Conservation (phyloP, 257 asterid species). For the Solanum chmielewskii region DNA sequence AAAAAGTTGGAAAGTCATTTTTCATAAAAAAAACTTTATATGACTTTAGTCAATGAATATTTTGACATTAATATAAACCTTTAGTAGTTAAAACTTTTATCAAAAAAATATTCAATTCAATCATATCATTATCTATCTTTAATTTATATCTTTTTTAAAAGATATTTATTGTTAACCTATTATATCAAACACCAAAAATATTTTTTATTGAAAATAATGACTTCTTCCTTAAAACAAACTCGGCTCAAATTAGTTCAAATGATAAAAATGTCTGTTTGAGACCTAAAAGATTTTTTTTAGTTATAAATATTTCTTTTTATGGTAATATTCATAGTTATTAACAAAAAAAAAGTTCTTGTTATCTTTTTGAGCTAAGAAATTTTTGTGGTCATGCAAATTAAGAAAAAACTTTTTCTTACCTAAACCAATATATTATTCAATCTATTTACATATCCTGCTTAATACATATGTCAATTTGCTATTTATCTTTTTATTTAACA, state of each 20-base stretch:
- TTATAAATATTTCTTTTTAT: no score
- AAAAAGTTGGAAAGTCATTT: not conserved
- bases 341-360: not conserved
- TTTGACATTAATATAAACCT: not conserved
- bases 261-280: not conserved
- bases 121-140: not conserved
- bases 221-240: not conserved
- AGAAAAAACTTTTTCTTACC: not conserved
- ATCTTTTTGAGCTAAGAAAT: not conserved
- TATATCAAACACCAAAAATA: not conserved
- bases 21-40: not conserved
- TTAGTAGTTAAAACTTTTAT: not conserved
- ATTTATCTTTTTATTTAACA: not conserved
- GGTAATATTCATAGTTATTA: no score
- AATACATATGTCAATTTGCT: not conserved
- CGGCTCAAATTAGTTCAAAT: not conserved
- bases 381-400: not conserved
- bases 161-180: not conserved
- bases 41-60: not conserved
- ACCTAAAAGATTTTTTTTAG: no score
- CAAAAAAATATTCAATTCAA: not conserved
- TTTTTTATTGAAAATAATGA: not conserved
- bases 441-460: not conserved
- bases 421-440: not conserved
- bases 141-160: not conserved